Conservation (phyloP, 768 basidiomycete genomes). For the Amanita phalloides region DNA sequence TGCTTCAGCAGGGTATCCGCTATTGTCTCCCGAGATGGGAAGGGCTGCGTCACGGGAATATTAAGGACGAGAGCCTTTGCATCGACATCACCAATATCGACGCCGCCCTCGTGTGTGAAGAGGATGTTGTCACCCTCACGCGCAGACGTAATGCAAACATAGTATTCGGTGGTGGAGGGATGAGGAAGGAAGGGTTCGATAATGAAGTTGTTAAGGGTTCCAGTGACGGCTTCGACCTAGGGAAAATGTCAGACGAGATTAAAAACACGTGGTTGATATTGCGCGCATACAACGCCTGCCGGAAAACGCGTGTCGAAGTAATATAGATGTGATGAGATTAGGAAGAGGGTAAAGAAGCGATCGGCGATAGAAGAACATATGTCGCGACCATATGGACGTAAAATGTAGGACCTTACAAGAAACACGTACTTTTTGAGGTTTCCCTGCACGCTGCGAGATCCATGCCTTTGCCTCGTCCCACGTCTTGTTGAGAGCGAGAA, state of each 20-base stretch:
- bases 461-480: slow-evolving; percentile 84
- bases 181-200: slow-evolving; percentile 99
- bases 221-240: slow-evolving; percentile 89
- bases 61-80: slow-evolving; percentile 89
- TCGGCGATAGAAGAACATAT: neutral
- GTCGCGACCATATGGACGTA: slow-evolving; percentile 3
- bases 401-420: slow-evolving; percentile 6
- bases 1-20: slow-evolving; percentile 67
- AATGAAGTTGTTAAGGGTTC: slow-evolving; percentile 95
- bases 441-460: slow-evolving; percentile 77
- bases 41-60: slow-evolving; percentile 61
- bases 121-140: slow-evolving; percentile 94
- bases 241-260: slow-evolving; percentile 9
- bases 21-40: slow-evolving; percentile 78
- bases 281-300: slow-evolving; percentile 13
- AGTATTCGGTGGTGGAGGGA: slow-evolving; percentile 89
- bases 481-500: slow-evolving; percentile 87
- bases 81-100: slow-evolving; percentile 97
- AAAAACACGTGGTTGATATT: neutral
- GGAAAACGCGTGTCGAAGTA: slow-evolving; percentile 8
- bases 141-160: slow-evolving; percentile 94
- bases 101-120: slow-evolving; percentile 98
- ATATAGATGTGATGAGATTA: slow-evolving; percentile 8
- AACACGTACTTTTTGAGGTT: slow-evolving; percentile 72
- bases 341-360: slow-evolving; percentile 6